Base-by-base conservation (phyloP, 1,284 basidiomycete species). In the Laetiporus sulphureus region DNA sequence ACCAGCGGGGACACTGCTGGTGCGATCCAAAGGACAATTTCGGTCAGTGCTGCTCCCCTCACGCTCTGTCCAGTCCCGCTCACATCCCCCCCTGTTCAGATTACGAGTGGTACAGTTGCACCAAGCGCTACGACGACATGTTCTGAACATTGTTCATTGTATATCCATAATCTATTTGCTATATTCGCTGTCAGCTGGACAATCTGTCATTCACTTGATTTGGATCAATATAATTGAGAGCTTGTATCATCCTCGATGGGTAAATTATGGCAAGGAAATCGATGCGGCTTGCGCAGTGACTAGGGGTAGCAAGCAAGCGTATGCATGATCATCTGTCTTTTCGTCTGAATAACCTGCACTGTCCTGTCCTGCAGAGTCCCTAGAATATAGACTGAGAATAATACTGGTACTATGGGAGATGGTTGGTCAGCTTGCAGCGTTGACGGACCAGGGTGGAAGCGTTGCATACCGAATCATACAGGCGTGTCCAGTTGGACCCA, bases 401-500 rank as follows among this genome's bases (percentile, higher is more conserved):
- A 56, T 91, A 91, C 71, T 90, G 88, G 65, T 75, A 82, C 77
- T 81, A 51, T 37, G 32, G 24, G 13, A 21, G 39, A 16, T 29
- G 32, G 15, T 31, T 44, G 42, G n/a, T n/a, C n/a, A n/a, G n/a
- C n/a, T n/a, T n/a, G n/a, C n/a, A 32, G 49, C 41, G 27, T 27
- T 32, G 16, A 36, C 4, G n/a, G 30, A 13, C 25, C 39, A 22
- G 8, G 19, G 7, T 19, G 11, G 48, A 27, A 10, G 27, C 16
- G 8, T 21, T 8, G 60, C 83, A 54, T 58, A 90, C 87, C 48
- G 90, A 92, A 62, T 96, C 91, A 58, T 96, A 96, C 36, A 96
- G 62, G 48, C 90, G 73, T 30, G 91, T 95, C 83, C 91, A 96
- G 51, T 88, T 84, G 27, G 89, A 93, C n/a, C 89, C 91, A 29